Evolutionary conservation across 2,329 filamentous ascomycete genomes (phyloP).

Genomic region (Stylonectria norvegica): DNA sequence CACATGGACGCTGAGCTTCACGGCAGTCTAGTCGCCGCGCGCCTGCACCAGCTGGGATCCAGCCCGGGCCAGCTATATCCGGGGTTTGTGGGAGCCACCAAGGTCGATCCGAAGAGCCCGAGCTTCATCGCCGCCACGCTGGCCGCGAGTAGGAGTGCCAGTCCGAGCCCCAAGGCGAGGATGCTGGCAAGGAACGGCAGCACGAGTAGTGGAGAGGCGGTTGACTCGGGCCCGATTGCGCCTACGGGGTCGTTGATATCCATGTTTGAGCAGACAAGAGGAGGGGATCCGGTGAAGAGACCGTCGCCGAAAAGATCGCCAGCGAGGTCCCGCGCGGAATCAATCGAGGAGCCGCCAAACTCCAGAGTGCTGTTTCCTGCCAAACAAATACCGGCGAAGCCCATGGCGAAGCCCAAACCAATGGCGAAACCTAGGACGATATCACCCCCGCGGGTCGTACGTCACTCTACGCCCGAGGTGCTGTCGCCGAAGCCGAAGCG

Average conservation of each 20-base stretch:
- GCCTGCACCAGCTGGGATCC: constrained; percentile 25
- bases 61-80: constrained; percentile 19
- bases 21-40: constrained; percentile 19
- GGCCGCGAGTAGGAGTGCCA: constrained; percentile 51
- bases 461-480: constrained; percentile 23
- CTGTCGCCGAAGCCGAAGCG: constrained; percentile 35
- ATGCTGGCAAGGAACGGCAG: constrained; percentile 31
- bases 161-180: constrained; percentile 31
- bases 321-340: constrained; percentile 8
- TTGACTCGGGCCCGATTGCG: constrained; percentile 55
- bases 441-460: constrained; percentile 18
- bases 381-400: neutral
- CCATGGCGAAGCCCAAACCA: constrained; percentile 25
- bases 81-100: constrained; percentile 8
- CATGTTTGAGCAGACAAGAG: constrained; percentile 59
- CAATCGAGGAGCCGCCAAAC: constrained; percentile 6
- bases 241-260: constrained; percentile 63
- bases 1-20: no score
- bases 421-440: constrained; percentile 24
- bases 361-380: neutral
- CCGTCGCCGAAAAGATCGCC: constrained; percentile 21
- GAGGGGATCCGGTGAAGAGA: constrained; percentile 36
- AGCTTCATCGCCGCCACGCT: constrained; percentile 57
- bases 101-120: constrained; percentile 47
- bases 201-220: constrained; percentile 25